Percentiles rank a stretch among this genome's conserved stretches.
Conservation (phyloP, 2,329 filamentous ascomycete species). For the Triangularia setosa region DNA sequence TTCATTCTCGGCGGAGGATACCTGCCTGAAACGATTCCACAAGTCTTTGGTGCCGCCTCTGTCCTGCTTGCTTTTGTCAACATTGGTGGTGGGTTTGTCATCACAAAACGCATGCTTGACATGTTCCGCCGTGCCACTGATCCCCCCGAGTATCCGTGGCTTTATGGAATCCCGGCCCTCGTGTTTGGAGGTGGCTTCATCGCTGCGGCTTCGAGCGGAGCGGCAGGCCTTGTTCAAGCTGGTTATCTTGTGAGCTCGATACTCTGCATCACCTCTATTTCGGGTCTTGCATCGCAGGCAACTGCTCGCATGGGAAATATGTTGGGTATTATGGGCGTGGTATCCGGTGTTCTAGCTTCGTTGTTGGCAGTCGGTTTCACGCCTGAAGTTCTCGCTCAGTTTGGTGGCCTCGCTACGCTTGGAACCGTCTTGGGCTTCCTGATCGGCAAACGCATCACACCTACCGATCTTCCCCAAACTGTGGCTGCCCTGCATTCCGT, state of each 20-base stretch:
- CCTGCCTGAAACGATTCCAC: conserved; percentile 72
- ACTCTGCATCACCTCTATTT: conserved; percentile 80
- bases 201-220: conserved; percentile 74
- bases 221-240: conserved; percentile 79
- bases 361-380: conserved; percentile 77
- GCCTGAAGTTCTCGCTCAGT: conserved; percentile 73
- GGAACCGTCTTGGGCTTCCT: conserved; percentile 65
- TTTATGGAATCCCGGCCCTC: conserved; percentile 66
- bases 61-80: conserved; percentile 86
- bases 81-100: conserved; percentile 82
- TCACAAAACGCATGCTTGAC: conserved; percentile 90
- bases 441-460: conserved; percentile 82
- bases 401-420: conserved; percentile 68
- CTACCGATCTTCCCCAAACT: conserved; percentile 83
- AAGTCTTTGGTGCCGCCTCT: conserved; percentile 71
- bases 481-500: conserved; percentile 87
- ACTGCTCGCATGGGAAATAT: conserved; percentile 84
- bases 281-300: conserved; percentile 73
- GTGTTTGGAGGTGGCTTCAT: conserved; percentile 78
- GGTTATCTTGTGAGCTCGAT: conserved; percentile 83
- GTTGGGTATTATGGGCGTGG: conserved; percentile 80
- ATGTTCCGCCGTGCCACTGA: conserved; percentile 87
- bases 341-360: conserved; percentile 77
- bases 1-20: conserved; percentile 86
- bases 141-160: conserved; percentile 82